These are phyloP conservation scores for Exserohilum turcica DNA, from an alignment of 2,329 filamentous ascomycete species.

Conservation along the genomic window DNA sequence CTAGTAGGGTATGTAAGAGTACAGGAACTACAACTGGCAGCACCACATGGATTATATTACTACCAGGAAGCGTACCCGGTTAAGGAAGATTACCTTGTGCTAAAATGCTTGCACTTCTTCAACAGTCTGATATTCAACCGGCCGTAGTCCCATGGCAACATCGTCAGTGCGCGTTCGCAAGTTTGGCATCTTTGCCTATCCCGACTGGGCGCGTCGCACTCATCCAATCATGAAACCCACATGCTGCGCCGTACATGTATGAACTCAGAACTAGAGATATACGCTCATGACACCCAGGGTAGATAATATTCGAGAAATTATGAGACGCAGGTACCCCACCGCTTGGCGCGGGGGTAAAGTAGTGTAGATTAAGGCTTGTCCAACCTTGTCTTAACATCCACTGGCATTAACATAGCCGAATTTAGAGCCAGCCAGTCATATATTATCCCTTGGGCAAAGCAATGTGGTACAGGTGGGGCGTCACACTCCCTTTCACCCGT, in stretches of 20 bases:
- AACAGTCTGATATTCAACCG: constrained; percentile 1
- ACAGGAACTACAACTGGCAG: constrained; percentile 4
- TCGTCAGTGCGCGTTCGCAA: not conserved
- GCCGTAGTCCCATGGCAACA: constrained; percentile 1
- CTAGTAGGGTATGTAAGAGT: constrained; percentile 5
- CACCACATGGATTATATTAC: constrained; percentile 17
- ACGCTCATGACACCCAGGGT: not conserved
- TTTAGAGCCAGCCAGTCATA: not conserved
- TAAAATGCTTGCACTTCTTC: not conserved
- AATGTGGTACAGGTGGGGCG: constrained; percentile 7
- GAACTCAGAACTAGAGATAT: too few relatives aligned
- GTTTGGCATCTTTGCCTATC: not conserved
- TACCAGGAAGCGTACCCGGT: constrained; percentile 8
- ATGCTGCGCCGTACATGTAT: not conserved
- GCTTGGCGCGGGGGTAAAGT: constrained; percentile 22
- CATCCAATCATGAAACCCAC: constrained; percentile 4
- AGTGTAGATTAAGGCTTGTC: constrained; percentile 18
- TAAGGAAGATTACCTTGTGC: too few relatives aligned
- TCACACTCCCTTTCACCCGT: not conserved
- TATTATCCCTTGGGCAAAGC: not conserved
- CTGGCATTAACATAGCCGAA: constrained; percentile 4
- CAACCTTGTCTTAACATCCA: constrained; percentile 16
- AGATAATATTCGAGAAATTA: too few relatives aligned
- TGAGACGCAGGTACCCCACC: constrained; percentile 17
- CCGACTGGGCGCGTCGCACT: not conserved